Percentiles rank a stretch among this genome's conserved stretches.
Conservation (phyloP, 2,329 filamentous ascomycete genomes). For the Hymenoscyphus salicellus region DNA sequence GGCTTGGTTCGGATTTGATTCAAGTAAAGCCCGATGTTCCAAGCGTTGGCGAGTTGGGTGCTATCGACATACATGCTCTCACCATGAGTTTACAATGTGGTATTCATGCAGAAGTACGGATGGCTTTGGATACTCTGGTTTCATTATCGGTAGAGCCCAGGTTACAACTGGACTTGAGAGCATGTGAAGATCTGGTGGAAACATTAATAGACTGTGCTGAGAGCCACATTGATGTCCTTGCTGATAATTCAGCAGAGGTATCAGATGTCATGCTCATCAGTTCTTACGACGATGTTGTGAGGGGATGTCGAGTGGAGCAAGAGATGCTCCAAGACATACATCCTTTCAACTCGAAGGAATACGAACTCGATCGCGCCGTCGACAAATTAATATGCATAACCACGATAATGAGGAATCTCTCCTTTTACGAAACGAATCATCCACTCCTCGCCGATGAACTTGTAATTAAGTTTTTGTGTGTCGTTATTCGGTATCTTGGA, state of each 20-base stretch:
- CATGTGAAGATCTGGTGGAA: conserved; percentile 85
- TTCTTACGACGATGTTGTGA: conserved; percentile 82
- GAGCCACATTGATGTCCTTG: conserved; percentile 79
- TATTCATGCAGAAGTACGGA: conserved; percentile 81
- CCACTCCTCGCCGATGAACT: conserved; percentile 67
- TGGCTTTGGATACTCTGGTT: conserved; percentile 81
- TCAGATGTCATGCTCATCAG: conserved; percentile 81
- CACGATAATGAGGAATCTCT: conserved; percentile 88
- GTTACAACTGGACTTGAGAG: conserved; percentile 62
- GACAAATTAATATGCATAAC: conserved; percentile 87
- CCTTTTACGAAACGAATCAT: conserved; percentile 80
- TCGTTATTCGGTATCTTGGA: conserved; percentile 80
- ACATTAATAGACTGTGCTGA: conserved; percentile 87
- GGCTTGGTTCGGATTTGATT: conserved; percentile 58
- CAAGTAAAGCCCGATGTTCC: conserved; percentile 73
- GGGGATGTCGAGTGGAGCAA: conserved; percentile 73
- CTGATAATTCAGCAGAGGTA: conserved; percentile 78
- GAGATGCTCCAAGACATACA: conserved; percentile 69
- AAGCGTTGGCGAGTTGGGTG: conserved; percentile 70
- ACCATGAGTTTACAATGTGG: conserved; percentile 88
- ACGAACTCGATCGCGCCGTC: conserved; percentile 81
- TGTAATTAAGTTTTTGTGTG: conserved; percentile 80
- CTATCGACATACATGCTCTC: conserved; percentile 85
- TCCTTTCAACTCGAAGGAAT: conserved; percentile 70
- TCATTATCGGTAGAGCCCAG: conserved; percentile 60